These are phyloP conservation scores for Trypanosoma caninum DNA, from an alignment of 208 protist species.

Conservation along the genomic window DNA sequence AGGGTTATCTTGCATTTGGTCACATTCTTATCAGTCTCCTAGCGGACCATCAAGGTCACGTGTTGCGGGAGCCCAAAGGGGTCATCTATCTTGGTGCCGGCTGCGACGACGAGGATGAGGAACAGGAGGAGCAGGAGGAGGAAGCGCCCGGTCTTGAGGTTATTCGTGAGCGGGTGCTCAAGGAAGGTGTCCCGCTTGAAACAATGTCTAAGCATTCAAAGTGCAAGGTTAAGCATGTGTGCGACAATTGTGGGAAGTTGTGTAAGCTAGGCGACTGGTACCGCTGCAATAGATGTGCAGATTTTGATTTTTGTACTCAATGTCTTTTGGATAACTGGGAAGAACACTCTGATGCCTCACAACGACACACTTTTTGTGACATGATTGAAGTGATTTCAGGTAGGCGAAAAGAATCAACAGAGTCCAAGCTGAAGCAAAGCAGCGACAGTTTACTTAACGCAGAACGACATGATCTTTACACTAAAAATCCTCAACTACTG, in stretches of 20 bases:
- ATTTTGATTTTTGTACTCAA: constrained; percentile 68
- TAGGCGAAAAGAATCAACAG: not conserved
- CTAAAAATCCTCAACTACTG: constrained; percentile 43
- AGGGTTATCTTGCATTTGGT: constrained; percentile 31
- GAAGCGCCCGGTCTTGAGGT: constrained; percentile 37
- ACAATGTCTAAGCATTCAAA: constrained; percentile 26
- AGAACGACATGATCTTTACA: constrained; percentile 36
- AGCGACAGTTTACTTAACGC: constrained; percentile 9
- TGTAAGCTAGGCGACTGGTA: constrained; percentile 65
- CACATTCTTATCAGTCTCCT: constrained; percentile 23
- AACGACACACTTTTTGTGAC: constrained; percentile 66
- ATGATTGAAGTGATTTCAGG: constrained; percentile 33
- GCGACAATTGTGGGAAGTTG: constrained; percentile 53
- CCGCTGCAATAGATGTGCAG: constrained; percentile 73
- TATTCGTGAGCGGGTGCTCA: constrained; percentile 30
- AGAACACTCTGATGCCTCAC: constrained; percentile 29
- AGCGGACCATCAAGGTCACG: constrained; percentile 12
- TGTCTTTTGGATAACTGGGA: constrained; percentile 53
- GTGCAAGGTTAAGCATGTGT: constrained; percentile 40
- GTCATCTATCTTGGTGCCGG: constrained; percentile 8
- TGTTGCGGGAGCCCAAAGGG: not conserved
- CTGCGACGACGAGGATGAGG: constrained; percentile 16
- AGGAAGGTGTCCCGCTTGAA: constrained; percentile 33
- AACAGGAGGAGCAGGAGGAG: constrained; percentile 30
- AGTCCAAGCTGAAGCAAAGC: not conserved